Evolutionary conservation across 257 asterid genomes (phyloP), one percentile per base, ranked within the genome.

Genomic region (Cynanchum wilfordii): DNA sequence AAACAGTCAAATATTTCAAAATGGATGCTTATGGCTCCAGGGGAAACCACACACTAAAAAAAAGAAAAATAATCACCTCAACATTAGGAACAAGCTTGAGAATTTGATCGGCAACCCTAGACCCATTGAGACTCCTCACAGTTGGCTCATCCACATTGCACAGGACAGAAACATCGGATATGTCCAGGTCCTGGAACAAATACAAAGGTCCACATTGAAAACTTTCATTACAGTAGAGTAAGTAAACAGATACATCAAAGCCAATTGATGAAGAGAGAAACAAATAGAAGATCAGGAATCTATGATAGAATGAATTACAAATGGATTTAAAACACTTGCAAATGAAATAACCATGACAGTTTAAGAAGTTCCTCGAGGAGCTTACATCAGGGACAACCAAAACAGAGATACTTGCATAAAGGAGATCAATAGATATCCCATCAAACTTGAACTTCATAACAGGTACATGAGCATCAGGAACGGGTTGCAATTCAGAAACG

Each of bases 391-490:
- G 98, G 73, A 95, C 95, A 72, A 90, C 94, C 83, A 95, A 80
- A 66, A 84, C 86, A 33, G 97, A 89, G 16, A 90, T 87, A 75
- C 99, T 95, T 57, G 99, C 97, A 75, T 90, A 95, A 40, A 95
- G 92, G 69, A 95, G 98, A 86, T 92, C 98, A 75, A 95, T 89
- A 24, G 98, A 90, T 82, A 95, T 88, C 74, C 99, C 99, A 83
- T 90, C 97, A 78, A 92, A 83, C 84, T 95, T 95, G 83, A 95
- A 95, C 78, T 86, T 95, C 97, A 95, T 90, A 68, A 90, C 96
- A 44, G 99, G 98, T 27, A 92, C 99, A 58, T 92, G 97, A 77
- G 98, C 99, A 83, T 95, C 98, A n/a, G 98, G 99, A 57, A 90
- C 96, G 40, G 97, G 96, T 73, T 88, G 99, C 72, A 95, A 87